Evolutionary conservation across 2,329 filamentous ascomycete genomes (phyloP).

Genomic region (Raffaelea ambrosiae): DNA sequence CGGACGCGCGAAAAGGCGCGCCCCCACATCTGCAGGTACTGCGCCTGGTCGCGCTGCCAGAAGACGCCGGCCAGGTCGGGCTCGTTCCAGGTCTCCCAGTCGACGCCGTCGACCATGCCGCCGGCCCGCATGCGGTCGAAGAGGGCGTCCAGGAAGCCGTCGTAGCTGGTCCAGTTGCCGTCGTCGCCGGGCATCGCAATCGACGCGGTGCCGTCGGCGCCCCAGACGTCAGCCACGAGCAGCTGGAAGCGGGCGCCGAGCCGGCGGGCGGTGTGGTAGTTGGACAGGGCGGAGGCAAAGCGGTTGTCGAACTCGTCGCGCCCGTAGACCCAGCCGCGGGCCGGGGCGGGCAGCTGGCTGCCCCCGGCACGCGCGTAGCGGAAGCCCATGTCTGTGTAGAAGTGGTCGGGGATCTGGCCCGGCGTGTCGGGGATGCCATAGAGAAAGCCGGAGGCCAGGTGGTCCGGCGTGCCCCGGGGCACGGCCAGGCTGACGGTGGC

Average conservation of each 20-base stretch:
- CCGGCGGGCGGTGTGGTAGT: conserved; percentile 33
- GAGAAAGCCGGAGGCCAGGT: conserved; percentile 16
- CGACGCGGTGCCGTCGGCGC: conserved; percentile 31
- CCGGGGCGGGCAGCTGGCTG: conserved; percentile 12
- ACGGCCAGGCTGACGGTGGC: conserved; percentile 13
- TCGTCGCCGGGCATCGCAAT: conserved; percentile 35
- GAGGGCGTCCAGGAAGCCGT: conserved; percentile 30
- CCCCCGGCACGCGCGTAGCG: conserved; percentile 15
- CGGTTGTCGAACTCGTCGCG: conserved; percentile 17
- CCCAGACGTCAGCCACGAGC: conserved; percentile 38
- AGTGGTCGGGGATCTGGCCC: conserved; percentile 13
- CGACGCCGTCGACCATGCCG: conserved; percentile 25
- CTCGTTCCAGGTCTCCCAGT: conserved; percentile 47
- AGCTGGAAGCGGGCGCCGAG: conserved; percentile 34
- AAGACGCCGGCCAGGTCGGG: conserved; percentile 30
- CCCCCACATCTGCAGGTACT: conserved; percentile 31
- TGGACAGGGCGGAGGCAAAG: conserved; percentile 32
- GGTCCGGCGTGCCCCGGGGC: conserved; percentile 11
- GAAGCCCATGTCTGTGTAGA: conserved; percentile 16
- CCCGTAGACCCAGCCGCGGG: conserved; percentile 13
- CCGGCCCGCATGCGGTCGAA: conserved; percentile 26
- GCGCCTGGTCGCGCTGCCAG: conserved; percentile 29
- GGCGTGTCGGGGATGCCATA: conserved; percentile 16
- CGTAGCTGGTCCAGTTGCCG: conserved; percentile 36
- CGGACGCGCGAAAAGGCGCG: conserved; percentile 19